Base-by-base conservation (phyloP, 176 grass and related monocot species). In the Avena atlantica region DNA sequence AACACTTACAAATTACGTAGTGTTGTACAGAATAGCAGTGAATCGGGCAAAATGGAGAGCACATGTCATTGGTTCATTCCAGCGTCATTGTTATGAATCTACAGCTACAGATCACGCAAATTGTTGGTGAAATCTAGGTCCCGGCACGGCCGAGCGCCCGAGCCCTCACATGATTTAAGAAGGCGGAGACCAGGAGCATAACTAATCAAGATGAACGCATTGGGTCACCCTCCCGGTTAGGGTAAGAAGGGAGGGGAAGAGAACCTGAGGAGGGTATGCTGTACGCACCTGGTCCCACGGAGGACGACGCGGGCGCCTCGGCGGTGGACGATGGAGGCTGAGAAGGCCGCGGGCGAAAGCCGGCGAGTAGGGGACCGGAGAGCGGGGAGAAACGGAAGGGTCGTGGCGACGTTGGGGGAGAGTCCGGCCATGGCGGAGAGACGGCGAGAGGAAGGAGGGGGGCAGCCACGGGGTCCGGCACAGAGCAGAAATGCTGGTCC, bases 201-300 rank as follows among this genome's bases (percentile, higher is more conserved):
- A 29, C 16, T 48, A 21, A 77, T 55, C 51, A 36, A 72, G 27
- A 29, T 47, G 14, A 42, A 42, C 40, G 11, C 0, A 42, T 15
- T 9, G 12, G n/a, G 13, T 13, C 62, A 36, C 69, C n/a, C 2
- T 23, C 23, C n/a, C 17, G 21, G 1, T 2, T 24, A 52, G 49
- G 78, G 17, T 50, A 23, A n/a, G 62, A 9, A 49, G 25, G 23
- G 25, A 50, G 23, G 42, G 15, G 56, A 21, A 48, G 71, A 7
- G 48, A 16, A 81, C 15, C 20, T 15, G 59, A 50, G 34, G 1
- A 49, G 10, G 23, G 23, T 25, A 29, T 10, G 24, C 21, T 29
- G 65, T 2, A 58, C 88, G 65, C 74, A 93, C 92, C 88, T 75
- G 79, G 25, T 86, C 9, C 53, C 9, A 67, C 52, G 67, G 79